phyloP scores from a whole-genome alignment of 2,329 filamentous ascomycete genomes.

The Pseudopyrenochaeta lycopersici region DNA sequence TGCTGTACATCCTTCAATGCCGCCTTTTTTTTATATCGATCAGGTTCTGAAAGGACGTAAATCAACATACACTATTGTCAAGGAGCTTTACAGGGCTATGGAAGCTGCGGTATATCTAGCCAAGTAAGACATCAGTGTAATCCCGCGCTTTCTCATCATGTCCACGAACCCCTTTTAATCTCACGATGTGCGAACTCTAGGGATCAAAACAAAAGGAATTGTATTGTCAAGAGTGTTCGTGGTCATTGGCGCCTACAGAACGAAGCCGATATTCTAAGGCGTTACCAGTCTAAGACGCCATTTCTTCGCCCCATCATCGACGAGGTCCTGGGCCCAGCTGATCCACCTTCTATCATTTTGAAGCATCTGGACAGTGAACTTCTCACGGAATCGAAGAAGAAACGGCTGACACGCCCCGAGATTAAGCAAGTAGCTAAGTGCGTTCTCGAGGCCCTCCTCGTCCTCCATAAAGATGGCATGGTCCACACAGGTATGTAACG shows the following conservation, averaged over 20 bases:
- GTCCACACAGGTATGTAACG: too few relatives aligned
- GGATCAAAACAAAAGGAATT: constrained; percentile 19
- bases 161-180: too few relatives aligned
- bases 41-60: too few relatives aligned
- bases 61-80: too few relatives aligned
- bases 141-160: too few relatives aligned
- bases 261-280: constrained; percentile 32
- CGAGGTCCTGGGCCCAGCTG: constrained; percentile 29
- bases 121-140: too few relatives aligned
- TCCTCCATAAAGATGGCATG: too few relatives aligned
- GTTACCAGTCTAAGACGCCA: constrained; percentile 26
- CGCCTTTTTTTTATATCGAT: too few relatives aligned
- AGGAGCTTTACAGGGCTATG: too few relatives aligned
- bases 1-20: too few relatives aligned
- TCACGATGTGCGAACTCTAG: constrained; percentile 7
- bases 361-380: constrained; percentile 30
- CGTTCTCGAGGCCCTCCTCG: not conserved
- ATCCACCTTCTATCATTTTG: constrained; percentile 27
- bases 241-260: constrained; percentile 26
- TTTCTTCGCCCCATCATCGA: constrained; percentile 35
- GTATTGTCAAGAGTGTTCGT: constrained; percentile 5
- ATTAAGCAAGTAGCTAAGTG: constrained; percentile 24
- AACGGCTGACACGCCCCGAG: constrained; percentile 19
- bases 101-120: too few relatives aligned
- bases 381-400: constrained; percentile 14